A percentile compares a stretch with the other conserved stretches of the same genome.
Conservation (phyloP, 2,329 filamentous ascomycete genomes). For the Colletotrichum sp. region DNA sequence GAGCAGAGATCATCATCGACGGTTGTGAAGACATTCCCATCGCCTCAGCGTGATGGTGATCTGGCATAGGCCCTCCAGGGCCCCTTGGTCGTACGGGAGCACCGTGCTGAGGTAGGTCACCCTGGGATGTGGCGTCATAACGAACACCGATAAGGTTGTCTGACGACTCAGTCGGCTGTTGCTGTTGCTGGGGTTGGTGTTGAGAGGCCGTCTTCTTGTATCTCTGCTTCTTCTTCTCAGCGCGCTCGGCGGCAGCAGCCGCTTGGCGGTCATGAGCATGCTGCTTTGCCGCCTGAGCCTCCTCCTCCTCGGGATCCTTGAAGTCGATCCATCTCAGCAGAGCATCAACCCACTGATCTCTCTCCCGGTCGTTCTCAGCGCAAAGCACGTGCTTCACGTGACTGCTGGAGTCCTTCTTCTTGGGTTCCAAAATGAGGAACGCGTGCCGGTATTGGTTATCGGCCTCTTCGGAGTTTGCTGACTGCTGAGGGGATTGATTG, state of each 20-base stretch:
- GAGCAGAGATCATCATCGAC: conserved; percentile 75
- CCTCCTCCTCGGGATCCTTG: conserved; percentile 65
- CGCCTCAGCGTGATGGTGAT: conserved; percentile 30
- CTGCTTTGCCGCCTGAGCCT: conserved; percentile 35
- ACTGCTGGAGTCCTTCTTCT: conserved; percentile 90
- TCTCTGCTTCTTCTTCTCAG: conserved; percentile 33
- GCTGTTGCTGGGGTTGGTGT: conserved; percentile 22
- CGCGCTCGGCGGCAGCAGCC: conserved; percentile 31
- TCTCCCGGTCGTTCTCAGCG: conserved; percentile 90
- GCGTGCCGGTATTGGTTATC: conserved; percentile 97
- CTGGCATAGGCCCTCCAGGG: conserved; percentile 33
- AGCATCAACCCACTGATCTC: conserved; percentile 92
- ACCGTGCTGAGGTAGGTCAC: conserved; percentile 51
- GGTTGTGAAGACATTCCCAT: conserved; percentile 42
- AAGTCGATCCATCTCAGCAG: conserved; percentile 89
- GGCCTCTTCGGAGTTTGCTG: conserved; percentile 68
- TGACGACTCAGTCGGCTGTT: conserved; percentile 33
- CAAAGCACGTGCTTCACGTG: conserved; percentile 93
- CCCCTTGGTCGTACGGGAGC: conserved; percentile 42
- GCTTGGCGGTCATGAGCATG: conserved; percentile 44
- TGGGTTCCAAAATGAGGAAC: conserved; percentile 92
- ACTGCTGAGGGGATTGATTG: conserved; percentile 66
- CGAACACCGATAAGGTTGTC: conserved; percentile 62
- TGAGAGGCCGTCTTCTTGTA: conserved; percentile 35
- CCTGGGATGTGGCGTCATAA: conserved; percentile 61